Evolutionary conservation across 768 basidiomycete species (phyloP), one percentile per base, ranked within the genome.

Genomic region (Suillus tomentosus): DNA sequence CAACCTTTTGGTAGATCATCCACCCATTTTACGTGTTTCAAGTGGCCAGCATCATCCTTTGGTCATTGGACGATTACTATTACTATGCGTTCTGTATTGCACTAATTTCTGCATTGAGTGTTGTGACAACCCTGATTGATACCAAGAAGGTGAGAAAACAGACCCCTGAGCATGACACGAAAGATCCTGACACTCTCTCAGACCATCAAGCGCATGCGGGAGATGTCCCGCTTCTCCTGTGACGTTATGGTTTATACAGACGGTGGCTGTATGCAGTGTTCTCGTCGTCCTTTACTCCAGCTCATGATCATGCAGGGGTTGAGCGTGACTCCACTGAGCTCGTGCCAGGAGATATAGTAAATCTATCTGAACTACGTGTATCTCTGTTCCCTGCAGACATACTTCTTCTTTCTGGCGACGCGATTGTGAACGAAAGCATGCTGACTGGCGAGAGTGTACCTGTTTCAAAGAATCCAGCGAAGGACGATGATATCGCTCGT

Each of bases 1-100:
- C 59, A 67, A 48, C 15, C 63, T 7, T 31, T 48, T 37, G 40
- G 5, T 66, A 89, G 94, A 87, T 97, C 53, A 90, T 99, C 45
- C 96, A 99, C 73, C 97, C 97, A 0, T 99, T 99, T 77, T 99
- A 98, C 73, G 90, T 99, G 62, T 99, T 99, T 73, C 97, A 99
- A 82, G 89, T 98, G 68, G 94, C 94, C 58, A 97, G 95, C 68
- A 91, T 99, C 68, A 79, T 92, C 45, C 79, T 99, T 7, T 99
- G 97, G 97, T 91, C 92, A 2, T 70, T 99, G 60, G 97, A 99
- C 68, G 85, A 98, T 73, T 99, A 99, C 72, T 95, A 90, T 69
- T 98, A 98, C 71, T 99, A 99, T 74, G 96, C 96, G 13, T 96
- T 96, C 69, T 97, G 95, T 70, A 99, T 99, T 69, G 94, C 88